Percentiles rank a stretch among this genome's conserved stretches.
Evolutionary conservation across 495 filamentous ascomycete genomes (phyloP).

Genomic region (Arthonia radiata): DNA sequence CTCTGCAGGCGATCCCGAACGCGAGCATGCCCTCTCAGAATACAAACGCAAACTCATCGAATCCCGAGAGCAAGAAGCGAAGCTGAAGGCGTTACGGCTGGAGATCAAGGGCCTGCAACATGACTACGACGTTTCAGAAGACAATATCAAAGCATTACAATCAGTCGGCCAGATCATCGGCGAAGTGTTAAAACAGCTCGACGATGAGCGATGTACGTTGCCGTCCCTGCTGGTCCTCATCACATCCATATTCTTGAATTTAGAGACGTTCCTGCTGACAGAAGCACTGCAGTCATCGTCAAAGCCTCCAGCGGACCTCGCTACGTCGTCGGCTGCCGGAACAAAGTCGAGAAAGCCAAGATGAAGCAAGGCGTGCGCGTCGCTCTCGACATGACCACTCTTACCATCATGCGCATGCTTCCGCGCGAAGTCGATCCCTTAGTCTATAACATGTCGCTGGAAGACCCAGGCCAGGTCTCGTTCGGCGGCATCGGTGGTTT

Average conservation of each 20-base stretch:
- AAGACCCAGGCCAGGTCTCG: slow-evolving; percentile 92
- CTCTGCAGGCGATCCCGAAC: slow-evolving; percentile 27
- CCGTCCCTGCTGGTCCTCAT: slow-evolving; percentile 9
- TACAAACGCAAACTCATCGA: slow-evolving; percentile 88
- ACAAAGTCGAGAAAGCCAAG: slow-evolving; percentile 89
- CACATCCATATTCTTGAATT: neutral
- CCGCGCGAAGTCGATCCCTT: slow-evolving; percentile 95
- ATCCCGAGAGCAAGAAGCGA: slow-evolving; percentile 94
- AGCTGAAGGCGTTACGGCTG: slow-evolving; percentile 70
- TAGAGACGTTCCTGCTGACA: slow-evolving; percentile 2
- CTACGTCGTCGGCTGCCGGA: slow-evolving; percentile 96
- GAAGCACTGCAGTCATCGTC: slow-evolving; percentile 28
- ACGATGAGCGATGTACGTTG: slow-evolving; percentile 86
- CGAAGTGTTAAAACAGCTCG: slow-evolving; percentile 93
- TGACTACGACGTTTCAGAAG: slow-evolving; percentile 89
- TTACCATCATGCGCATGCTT: slow-evolving; percentile 99
- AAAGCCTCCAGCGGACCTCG: slow-evolving; percentile 93
- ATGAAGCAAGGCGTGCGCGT: slow-evolving; percentile 96
- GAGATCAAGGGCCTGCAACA: slow-evolving; percentile 89
- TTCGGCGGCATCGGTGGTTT: slow-evolving; percentile 97
- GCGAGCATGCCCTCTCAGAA: slow-evolving; percentile 58
- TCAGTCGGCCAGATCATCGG: slow-evolving; percentile 99
- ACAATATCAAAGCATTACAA: slow-evolving; percentile 98
- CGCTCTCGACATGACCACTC: slow-evolving; percentile 96
- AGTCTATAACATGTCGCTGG: slow-evolving; percentile 99